Evolutionary conservation across 1,139 yeast species (phyloP).

Genomic region (Zygosaccharomyces pseudobailii): DNA sequence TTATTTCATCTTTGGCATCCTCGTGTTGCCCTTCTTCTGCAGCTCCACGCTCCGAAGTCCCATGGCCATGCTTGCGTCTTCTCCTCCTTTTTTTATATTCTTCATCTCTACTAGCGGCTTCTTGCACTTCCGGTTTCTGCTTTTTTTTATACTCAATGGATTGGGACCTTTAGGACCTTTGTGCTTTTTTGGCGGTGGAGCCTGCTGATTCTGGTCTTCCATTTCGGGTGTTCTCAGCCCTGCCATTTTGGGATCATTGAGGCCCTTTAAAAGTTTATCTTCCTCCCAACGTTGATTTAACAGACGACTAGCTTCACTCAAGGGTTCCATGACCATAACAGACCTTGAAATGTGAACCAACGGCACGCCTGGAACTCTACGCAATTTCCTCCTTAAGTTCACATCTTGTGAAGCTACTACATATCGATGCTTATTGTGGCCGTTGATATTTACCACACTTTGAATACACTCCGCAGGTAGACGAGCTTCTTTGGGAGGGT

Average conservation of each 20-base stretch:
- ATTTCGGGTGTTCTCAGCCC: conserved; percentile 24
- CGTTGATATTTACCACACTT: conserved; percentile 65
- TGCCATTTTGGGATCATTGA: conserved; percentile 46
- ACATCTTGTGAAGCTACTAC: conserved; percentile 80
- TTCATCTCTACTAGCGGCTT: conserved; percentile 6
- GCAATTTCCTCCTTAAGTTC: conserved; percentile 58
- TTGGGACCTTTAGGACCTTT: conserved; percentile 78
- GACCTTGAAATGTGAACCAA: conserved; percentile 79
- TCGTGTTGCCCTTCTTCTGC: too few relatives aligned
- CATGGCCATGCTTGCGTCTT: not conserved
- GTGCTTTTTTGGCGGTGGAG: conserved; percentile 40
- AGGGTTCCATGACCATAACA: conserved; percentile 94
- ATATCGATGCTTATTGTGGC: conserved; percentile 83
- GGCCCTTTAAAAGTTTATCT: conserved; percentile 67
- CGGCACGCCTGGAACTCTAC: conserved; percentile 89
- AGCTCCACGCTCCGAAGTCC: not conserved
- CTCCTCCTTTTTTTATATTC: conserved; percentile 1
- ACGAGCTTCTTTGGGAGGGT: conserved; percentile 55
- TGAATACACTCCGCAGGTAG: conserved; percentile 73
- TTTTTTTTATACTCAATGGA: conserved; percentile 78
- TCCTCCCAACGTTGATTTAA: conserved; percentile 54
- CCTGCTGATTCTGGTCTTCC: conserved; percentile 25
- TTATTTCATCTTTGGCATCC: not conserved
- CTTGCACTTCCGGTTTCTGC: conserved; percentile 19
- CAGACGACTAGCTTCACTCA: conserved; percentile 64